Percentiles rank a stretch among this genome's conserved stretches.
These are phyloP conservation scores for Plasmodium chabaudi DNA, from an alignment of 169 alveolate species.

Conservation along the genomic window DNA sequence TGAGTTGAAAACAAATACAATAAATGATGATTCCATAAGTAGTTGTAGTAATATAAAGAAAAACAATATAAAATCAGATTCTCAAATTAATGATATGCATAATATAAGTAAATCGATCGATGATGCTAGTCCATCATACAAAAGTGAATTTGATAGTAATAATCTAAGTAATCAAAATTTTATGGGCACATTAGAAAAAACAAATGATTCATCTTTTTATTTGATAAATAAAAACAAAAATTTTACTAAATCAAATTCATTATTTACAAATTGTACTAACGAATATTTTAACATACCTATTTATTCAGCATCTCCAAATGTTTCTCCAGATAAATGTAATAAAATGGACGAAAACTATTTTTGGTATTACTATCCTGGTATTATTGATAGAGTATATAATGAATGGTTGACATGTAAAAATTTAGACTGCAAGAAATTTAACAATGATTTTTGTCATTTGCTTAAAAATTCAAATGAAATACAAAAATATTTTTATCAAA, in stretches of 20 bases:
- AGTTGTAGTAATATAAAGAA: too few relatives aligned
- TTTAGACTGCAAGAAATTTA: conserved; percentile 55
- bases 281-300: conserved; percentile 50
- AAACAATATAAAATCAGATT: too few relatives aligned
- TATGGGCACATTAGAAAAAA: background rate
- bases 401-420: conserved; percentile 77
- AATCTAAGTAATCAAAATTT: background rate
- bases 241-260: conserved; percentile 10
- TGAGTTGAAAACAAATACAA: too few relatives aligned
- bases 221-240: background rate
- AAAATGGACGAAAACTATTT: conserved; percentile 42
- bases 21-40: too few relatives aligned
- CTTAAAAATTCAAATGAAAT: conserved; percentile 43
- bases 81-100: too few relatives aligned
- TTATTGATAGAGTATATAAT: conserved; percentile 61
- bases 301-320: conserved; percentile 15
- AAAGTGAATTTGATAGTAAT: background rate
- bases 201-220: conserved; percentile 9
- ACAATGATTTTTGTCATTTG: conserved; percentile 70
- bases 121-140: background rate
- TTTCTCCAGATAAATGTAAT: conserved; percentile 3
- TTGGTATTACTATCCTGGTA: conserved; percentile 76
- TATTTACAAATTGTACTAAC: conserved; percentile 26
- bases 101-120: too few relatives aligned
- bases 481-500: conserved; percentile 29